phyloP scores from a whole-genome alignment of 2,329 filamentous ascomycete species.

The Catunica adiposa region DNA sequence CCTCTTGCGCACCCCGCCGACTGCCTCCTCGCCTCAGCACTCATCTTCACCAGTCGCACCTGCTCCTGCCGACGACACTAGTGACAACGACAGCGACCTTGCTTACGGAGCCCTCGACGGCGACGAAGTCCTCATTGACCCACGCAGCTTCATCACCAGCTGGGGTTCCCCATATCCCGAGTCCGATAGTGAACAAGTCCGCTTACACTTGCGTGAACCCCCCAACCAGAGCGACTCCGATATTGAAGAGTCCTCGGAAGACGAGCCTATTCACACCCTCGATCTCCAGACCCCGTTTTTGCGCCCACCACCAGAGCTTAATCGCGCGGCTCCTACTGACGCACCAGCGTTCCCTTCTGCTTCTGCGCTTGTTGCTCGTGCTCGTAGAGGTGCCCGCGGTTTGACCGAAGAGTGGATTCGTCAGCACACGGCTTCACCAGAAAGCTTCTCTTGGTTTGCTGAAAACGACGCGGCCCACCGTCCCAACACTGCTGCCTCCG shows the following conservation, averaged over 20 bases:
- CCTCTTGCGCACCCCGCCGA: conserved; percentile 38
- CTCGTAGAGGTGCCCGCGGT: conserved; percentile 40
- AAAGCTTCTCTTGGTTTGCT: neutral
- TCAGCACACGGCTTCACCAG: conserved; percentile 47
- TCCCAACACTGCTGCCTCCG: conserved; percentile 43
- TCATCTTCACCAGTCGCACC: neutral
- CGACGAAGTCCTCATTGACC: conserved; percentile 2
- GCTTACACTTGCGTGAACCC: conserved; percentile 24
- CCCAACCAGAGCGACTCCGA: conserved; percentile 31
- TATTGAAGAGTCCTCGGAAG: conserved; percentile 29
- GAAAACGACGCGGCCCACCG: conserved; percentile 26
- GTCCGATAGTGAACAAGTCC: conserved; percentile 36
- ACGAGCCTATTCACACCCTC: conserved; percentile 43
- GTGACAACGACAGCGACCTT: conserved; percentile 14
- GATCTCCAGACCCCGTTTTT: conserved; percentile 47
- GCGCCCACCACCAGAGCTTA: conserved; percentile 34
- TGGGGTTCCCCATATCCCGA: conserved; percentile 85
- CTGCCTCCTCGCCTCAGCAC: conserved; percentile 5
- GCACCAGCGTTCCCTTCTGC: conserved; percentile 29
- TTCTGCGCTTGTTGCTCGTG: conserved; percentile 47
- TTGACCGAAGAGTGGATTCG: conserved; percentile 77
- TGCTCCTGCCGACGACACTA: conserved; percentile 10
- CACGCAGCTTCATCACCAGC: conserved; percentile 42
- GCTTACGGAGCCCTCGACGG: neutral
- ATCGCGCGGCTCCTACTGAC: conserved; percentile 15